Conservation (phyloP, 2,329 filamentous ascomycete species). For the Leptographium wingfieldii region DNA sequence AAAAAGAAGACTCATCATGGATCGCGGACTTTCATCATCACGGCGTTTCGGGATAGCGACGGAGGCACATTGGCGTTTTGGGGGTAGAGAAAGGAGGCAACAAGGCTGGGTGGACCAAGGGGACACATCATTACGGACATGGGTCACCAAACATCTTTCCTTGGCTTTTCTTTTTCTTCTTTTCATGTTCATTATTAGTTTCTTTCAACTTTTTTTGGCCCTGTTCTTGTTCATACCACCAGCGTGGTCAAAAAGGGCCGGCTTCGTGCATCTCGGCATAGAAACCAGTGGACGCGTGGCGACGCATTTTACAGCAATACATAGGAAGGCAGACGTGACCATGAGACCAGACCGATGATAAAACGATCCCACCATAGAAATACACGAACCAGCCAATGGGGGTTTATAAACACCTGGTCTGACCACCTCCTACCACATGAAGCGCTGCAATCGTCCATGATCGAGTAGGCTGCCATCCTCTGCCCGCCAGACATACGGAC, state of each 20-base stretch:
- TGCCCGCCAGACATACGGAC: conserved; percentile 53
- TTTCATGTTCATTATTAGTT: not conserved
- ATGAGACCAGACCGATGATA: not conserved
- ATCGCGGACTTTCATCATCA: not conserved
- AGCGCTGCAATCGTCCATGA: conserved; percentile 52
- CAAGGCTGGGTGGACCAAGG: not conserved
- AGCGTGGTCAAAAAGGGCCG: not conserved
- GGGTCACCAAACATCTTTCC: not conserved
- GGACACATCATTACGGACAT: not conserved
- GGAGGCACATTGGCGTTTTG: not conserved
- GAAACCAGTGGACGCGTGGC: not conserved
- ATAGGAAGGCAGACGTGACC: not conserved
- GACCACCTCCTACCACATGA: conserved; percentile 54
- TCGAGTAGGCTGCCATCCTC: conserved; percentile 40
- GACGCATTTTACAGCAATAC: not conserved
- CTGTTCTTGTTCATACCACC: not conserved
- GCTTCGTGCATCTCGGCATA: not conserved
- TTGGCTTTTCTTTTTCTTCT: not conserved
- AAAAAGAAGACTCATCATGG: not conserved
- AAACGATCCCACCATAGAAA: not conserved
- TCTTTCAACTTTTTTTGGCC: not conserved
- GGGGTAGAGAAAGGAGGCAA: not conserved
- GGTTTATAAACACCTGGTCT: not conserved
- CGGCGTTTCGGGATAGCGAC: not conserved
- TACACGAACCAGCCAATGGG: not conserved